Conservation (phyloP, 2,329 filamentous ascomycete species). For the Scedosporium minutisporum region DNA sequence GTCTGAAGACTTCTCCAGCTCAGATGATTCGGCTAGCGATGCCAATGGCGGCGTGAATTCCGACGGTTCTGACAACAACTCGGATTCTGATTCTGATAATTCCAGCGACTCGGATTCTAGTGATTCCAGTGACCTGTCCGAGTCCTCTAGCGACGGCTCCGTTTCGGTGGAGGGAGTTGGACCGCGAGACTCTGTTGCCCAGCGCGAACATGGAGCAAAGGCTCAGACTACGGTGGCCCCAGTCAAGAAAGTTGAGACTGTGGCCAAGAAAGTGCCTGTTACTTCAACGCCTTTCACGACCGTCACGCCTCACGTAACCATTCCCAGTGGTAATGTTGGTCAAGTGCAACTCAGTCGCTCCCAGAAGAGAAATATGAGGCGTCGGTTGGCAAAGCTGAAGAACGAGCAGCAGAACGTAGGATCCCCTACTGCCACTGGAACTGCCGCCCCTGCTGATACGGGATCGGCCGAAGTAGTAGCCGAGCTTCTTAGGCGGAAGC, state of each 20-base stretch:
- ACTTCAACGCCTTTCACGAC: too few species aligned
- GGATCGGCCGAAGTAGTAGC: conserved; percentile 8
- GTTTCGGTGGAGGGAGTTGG: conserved; percentile 1
- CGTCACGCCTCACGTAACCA: too few species aligned
- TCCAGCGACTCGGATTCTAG: neutral
- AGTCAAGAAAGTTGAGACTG: neutral
- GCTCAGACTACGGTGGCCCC: neutral
- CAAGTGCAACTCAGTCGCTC: conserved; percentile 25
- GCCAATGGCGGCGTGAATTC: neutral
- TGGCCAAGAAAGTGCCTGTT: too few species aligned
- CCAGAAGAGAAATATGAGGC: conserved; percentile 41
- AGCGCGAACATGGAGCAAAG: neutral
- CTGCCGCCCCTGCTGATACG: neutral
- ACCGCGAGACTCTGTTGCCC: conserved; percentile 4
- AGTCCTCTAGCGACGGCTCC: neutral
- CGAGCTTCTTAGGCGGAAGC: conserved; percentile 28
- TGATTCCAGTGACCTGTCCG: neutral
- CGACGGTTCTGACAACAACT: neutral
- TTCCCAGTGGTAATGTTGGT: too few species aligned
- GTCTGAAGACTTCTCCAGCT: neutral
- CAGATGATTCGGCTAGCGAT: neutral
- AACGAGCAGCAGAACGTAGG: neutral
- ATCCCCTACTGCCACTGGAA: neutral
- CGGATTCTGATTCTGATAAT: neutral
- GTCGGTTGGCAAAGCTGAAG: conserved; percentile 18